phyloP scores from a whole-genome alignment of 116 monocot species.

The Cymodocea nodosa region DNA sequence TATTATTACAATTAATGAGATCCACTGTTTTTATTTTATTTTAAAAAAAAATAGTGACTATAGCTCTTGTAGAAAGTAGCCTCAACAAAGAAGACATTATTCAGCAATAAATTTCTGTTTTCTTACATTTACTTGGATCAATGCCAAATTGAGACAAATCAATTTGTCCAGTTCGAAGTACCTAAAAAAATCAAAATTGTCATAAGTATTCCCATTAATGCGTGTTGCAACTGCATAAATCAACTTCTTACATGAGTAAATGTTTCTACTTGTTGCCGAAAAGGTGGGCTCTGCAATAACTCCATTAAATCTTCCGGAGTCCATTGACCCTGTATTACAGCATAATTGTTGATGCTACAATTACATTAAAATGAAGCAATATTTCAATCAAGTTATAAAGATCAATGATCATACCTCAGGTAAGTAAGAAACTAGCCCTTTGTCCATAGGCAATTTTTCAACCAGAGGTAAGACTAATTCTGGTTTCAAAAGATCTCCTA shows the following conservation, averaged over 20 bases:
- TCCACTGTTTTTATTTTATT: no score
- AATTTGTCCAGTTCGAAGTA: constrained; percentile 85
- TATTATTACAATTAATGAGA: no score
- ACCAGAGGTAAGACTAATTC: constrained; percentile 72
- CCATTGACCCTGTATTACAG: constrained; percentile 51
- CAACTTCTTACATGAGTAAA: constrained; percentile 62
- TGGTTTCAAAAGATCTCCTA: constrained; percentile 90
- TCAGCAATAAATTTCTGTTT: not conserved
- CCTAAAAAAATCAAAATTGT: constrained; percentile 28
- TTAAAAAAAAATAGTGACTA: no score
- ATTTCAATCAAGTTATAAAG: no score
- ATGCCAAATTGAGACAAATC: constrained; percentile 88
- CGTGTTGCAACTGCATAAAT: not conserved
- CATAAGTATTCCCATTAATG: not conserved
- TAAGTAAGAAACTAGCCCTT: constrained; percentile 54
- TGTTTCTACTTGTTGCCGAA: constrained; percentile 89
- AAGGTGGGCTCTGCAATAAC: constrained; percentile 83
- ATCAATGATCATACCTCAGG: constrained; percentile 42
- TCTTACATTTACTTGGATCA: constrained; percentile 90
- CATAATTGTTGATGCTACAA: not conserved
- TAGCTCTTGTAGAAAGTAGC: no score
- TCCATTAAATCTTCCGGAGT: constrained; percentile 50
- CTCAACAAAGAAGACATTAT: no score
- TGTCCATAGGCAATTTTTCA: constrained; percentile 54
- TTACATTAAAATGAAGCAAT: no score